A percentile compares a stretch with the other conserved stretches of the same genome.
Conservation (phyloP, 257 asterid species). For the Sherardia arvensis region DNA sequence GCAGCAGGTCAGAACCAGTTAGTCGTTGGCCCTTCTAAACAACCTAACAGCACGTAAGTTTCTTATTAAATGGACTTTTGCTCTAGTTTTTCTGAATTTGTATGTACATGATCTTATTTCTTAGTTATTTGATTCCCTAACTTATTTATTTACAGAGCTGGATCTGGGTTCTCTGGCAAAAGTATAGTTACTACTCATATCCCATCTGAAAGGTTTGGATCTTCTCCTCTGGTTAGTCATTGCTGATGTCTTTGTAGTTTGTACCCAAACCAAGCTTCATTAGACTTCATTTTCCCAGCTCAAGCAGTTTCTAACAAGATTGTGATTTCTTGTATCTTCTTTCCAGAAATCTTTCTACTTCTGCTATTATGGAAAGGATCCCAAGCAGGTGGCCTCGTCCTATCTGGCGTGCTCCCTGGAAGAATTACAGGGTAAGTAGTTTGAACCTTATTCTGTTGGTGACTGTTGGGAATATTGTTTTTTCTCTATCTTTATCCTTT, state of each 20-base stretch:
- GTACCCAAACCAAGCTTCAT: too few relatives aligned
- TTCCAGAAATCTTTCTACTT: conserved; percentile 76
- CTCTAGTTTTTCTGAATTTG: not conserved
- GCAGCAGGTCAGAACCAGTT: conserved; percentile 39
- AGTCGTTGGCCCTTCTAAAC: conserved; percentile 54
- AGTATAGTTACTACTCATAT: conserved; percentile 38
- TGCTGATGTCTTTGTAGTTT: not conserved
- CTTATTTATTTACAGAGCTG: conserved; percentile 41
- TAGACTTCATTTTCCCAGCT: too few relatives aligned
- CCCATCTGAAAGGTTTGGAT: conserved; percentile 64
- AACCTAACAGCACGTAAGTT: conserved; percentile 49
- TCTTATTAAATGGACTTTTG: not conserved
- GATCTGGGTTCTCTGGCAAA: conserved; percentile 49
- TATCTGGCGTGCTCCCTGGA: conserved; percentile 93
- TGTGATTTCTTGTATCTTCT: conserved; percentile 1
- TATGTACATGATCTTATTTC: not conserved
- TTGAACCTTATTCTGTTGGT: not conserved
- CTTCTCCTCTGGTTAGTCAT: conserved; percentile 14
- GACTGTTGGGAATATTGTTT: not conserved
- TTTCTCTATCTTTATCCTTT: not conserved
- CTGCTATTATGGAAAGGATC: conserved; percentile 98
- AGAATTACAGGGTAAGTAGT: conserved; percentile 77
- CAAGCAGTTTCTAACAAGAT: not conserved
- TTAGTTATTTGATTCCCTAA: not conserved
- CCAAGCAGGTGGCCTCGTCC: conserved; percentile 99